Conservation (phyloP, 257 asterid species). For the Primulina eburnea region DNA sequence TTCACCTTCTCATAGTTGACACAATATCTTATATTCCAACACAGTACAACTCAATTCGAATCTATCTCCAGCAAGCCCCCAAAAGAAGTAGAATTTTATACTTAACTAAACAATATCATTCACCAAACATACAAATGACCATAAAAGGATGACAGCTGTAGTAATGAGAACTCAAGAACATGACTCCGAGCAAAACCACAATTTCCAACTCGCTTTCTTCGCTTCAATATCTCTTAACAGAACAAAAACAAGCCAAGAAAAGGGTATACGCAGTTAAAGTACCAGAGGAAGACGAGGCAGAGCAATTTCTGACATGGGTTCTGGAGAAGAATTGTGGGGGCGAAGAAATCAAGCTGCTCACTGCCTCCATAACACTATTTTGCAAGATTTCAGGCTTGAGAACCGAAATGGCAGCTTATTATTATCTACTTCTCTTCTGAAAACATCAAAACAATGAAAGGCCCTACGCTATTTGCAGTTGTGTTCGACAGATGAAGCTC, state of each 20-base stretch:
- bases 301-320: conserved; percentile 45
- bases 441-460: conserved; percentile 14
- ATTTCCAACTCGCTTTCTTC: conserved; percentile 4
- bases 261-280: neutral
- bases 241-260: neutral
- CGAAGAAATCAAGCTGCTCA: conserved; percentile 60
- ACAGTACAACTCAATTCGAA: too few species aligned
- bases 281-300: conserved; percentile 54
- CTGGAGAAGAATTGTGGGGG: conserved; percentile 56
- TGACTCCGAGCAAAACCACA: neutral
- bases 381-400: conserved; percentile 5
- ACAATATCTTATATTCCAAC: too few species aligned
- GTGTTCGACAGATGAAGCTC: conserved; percentile 33
- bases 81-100: neutral
- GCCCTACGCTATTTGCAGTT: conserved; percentile 16
- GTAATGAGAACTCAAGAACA: neutral
- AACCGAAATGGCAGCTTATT: neutral
- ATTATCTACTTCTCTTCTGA: neutral
- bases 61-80: too few species aligned
- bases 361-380: conserved; percentile 56
- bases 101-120: neutral
- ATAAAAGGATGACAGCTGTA: neutral
- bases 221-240: neutral
- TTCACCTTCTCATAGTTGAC: neutral
- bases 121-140: neutral